These are phyloP conservation scores for Ochromonas danica DNA, from an alignment of 108 stramenopile genomes.

Conservation along the genomic window DNA sequence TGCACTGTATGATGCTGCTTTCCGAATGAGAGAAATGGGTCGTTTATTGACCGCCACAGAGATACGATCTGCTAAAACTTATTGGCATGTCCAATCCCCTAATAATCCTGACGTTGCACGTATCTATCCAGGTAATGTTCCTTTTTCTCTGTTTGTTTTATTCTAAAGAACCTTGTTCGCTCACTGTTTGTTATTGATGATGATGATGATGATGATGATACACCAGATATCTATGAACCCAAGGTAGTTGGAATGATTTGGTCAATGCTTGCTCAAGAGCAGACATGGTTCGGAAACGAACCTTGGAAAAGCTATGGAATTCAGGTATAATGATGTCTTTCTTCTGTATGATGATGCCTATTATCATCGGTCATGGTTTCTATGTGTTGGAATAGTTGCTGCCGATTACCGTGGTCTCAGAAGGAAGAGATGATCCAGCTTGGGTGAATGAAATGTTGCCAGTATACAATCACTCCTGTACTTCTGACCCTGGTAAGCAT, in stretches of 20 bases:
- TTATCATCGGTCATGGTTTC: too few relatives aligned
- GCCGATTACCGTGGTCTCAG: slow-evolving; percentile 49
- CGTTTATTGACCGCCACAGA: slow-evolving; percentile 73
- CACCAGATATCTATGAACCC: slow-evolving; percentile 49
- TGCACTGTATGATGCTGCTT: background rate
- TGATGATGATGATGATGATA: too few relatives aligned
- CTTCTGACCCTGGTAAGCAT: slow-evolving; percentile 33
- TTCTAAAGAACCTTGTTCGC: background rate
- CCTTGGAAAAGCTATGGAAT: slow-evolving; percentile 35
- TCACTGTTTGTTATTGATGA: too few relatives aligned
- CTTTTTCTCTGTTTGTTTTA: background rate
- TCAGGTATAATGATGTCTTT: slow-evolving; percentile 13
- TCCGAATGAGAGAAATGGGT: slow-evolving; percentile 61
- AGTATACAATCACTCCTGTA: slow-evolving; percentile 69
- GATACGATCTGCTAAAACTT: slow-evolving; percentile 70
- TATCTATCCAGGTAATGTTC: slow-evolving; percentile 45
- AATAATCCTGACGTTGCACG: slow-evolving; percentile 48
- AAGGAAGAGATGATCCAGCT: slow-evolving; percentile 68
- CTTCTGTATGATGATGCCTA: too few relatives aligned
- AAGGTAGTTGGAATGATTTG: slow-evolving; percentile 66
- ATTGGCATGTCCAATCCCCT: slow-evolving; percentile 75
- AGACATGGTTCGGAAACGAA: slow-evolving; percentile 64
- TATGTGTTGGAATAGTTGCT: too few relatives aligned
- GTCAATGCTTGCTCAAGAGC: slow-evolving; percentile 61
- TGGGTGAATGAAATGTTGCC: slow-evolving; percentile 77